Conservation (phyloP, 1,284 basidiomycete species). For the Hemileia vastatrix region DNA sequence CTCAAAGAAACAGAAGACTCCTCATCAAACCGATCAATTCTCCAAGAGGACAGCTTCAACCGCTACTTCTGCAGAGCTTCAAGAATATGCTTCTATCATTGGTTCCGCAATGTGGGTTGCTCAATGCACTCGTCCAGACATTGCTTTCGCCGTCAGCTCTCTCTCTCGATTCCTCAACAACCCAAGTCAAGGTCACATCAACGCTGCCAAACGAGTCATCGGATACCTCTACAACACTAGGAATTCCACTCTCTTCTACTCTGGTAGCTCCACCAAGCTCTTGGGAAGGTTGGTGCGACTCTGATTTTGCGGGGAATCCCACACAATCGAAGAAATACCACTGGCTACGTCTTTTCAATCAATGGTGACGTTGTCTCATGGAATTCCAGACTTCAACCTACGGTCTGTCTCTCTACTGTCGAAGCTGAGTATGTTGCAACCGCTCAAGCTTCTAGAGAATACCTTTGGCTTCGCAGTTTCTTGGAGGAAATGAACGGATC, state of each 20-base stretch:
- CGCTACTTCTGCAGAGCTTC: too few species aligned
- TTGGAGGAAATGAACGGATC: neutral
- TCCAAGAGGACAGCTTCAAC: too few species aligned
- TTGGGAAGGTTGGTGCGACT: neutral
- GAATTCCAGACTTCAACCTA: neutral
- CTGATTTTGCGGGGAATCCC: neutral
- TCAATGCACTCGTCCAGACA: neutral
- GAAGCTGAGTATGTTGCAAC: neutral
- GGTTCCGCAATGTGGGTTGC: neutral
- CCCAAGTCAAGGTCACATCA: neutral
- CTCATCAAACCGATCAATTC: too few species aligned
- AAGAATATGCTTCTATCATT: neutral
- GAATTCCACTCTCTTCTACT: neutral
- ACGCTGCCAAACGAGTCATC: neutral
- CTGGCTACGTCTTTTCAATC: neutral
- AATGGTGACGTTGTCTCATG: neutral
- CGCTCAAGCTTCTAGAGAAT: too few species aligned
- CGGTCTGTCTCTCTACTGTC: neutral
- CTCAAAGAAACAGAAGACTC: too few species aligned
- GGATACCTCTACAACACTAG: neutral
- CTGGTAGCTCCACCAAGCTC: neutral
- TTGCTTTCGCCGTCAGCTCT: neutral
- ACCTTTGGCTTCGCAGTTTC: too few species aligned
- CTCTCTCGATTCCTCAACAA: neutral
- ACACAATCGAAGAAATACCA: neutral